These are phyloP conservation scores for Skeletonema marinoi DNA, from an alignment of 108 stramenopile genomes.

Conservation along the genomic window DNA sequence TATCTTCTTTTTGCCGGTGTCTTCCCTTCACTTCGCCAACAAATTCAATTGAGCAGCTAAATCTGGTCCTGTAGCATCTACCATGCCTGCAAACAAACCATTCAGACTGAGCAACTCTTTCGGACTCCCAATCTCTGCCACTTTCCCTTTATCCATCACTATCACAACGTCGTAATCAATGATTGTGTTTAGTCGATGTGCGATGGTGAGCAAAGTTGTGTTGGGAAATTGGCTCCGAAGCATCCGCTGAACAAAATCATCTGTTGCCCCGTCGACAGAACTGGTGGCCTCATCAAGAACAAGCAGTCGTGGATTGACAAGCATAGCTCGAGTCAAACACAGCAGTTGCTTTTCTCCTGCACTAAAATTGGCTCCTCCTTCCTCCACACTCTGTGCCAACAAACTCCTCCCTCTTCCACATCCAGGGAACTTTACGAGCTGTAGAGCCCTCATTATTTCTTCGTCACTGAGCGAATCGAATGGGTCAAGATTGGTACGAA, in stretches of 20 bases:
- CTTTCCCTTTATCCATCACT: constrained; percentile 87
- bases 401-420: constrained; percentile 64
- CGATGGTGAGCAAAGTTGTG: constrained; percentile 91
- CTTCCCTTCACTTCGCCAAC: constrained; percentile 24
- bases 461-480: constrained; percentile 43
- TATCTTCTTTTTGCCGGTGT: too few relatives aligned
- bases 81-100: constrained; percentile 70
- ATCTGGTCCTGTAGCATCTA: constrained; percentile 66
- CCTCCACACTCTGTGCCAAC: constrained; percentile 63
- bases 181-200: constrained; percentile 93
- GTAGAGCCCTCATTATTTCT: constrained; percentile 79
- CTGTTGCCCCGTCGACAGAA: constrained; percentile 67
- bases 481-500: constrained; percentile 84
- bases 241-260: constrained; percentile 87
- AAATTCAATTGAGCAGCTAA: constrained; percentile 48
- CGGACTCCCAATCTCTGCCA: constrained; percentile 87
- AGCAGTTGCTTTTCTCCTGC: constrained; percentile 93
- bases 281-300: constrained; percentile 68
- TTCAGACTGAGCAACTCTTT: constrained; percentile 62
- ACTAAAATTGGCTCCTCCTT: constrained; percentile 89
- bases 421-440: constrained; percentile 56
- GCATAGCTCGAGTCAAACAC: constrained; percentile 64
- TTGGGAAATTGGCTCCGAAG: constrained; percentile 77
- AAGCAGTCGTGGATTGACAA: constrained; percentile 52
- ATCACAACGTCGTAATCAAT: constrained; percentile 94